Base-by-base conservation (phyloP, 257 asterid genomes). In the Craterostigma plantagineum region DNA sequence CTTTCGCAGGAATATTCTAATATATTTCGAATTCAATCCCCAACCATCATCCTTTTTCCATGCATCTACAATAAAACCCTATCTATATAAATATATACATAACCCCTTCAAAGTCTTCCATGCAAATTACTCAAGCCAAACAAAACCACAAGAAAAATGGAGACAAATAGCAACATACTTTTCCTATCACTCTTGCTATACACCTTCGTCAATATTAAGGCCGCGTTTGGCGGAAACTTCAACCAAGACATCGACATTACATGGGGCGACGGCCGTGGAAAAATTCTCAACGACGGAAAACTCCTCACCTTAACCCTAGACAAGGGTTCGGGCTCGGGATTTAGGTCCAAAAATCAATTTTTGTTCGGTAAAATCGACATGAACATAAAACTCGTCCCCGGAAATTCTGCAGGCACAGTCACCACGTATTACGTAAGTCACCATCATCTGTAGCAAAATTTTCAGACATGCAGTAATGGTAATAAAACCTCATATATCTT, bases 401-500 rank as follows among this genome's bases (percentile, higher is more conserved):
- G 82, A 37, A 73, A 76, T 35, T 76, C 90, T 11, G 87, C 87
- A 15, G 87, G 81, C 55, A 76, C 81, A 0, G 87, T 76, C 3
- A 72, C 87, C 30, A 71, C 90, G 8, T 76, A 69, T 33, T 76
- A 69, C n/a, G 90, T 76, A 66, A 13, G 63, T 23, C 6, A 23
- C n/a, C n/a, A n/a, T n/a, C n/a, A n/a, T n/a, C n/a, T n/a, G n/a
- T n/a, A n/a, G n/a, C n/a, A n/a, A n/a, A n/a, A n/a, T n/a, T n/a
- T n/a, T n/a, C n/a, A n/a, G n/a, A n/a, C n/a, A n/a, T n/a, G n/a
- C n/a, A n/a, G n/a, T n/a, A n/a, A n/a, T n/a, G n/a, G n/a, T n/a
- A n/a, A n/a, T n/a, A n/a, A n/a, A n/a, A n/a, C n/a, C n/a, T n/a
- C n/a, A n/a, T n/a, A n/a, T n/a, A n/a, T n/a, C n/a, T n/a, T n/a